phyloP scores from a whole-genome alignment of 176 grass and related monocot species.

The Rhynchospora tenuis region DNA sequence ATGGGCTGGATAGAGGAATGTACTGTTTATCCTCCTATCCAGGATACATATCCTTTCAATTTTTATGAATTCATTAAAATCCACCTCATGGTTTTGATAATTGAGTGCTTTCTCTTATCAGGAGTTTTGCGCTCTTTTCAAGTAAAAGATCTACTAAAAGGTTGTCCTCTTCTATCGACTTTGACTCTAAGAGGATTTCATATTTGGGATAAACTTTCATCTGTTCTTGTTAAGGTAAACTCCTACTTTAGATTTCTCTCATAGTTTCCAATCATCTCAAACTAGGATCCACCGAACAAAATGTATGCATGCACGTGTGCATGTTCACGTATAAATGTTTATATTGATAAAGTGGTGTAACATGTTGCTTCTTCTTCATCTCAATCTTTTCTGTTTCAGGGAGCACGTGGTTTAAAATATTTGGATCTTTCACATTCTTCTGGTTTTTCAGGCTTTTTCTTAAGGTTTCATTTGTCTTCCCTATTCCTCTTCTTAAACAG shows the following conservation, averaged over 20 bases:
- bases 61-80: not conserved
- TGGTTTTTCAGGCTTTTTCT: not conserved
- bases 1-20: no score
- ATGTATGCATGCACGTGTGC: not conserved
- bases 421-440: not conserved
- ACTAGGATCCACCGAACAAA: not conserved
- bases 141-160: not conserved
- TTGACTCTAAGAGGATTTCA: not conserved
- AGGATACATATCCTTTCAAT: no score
- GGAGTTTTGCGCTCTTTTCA: not conserved
- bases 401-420: not conserved
- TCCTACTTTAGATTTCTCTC: not conserved
- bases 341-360: not conserved
- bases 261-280: not conserved
- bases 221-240: not conserved
- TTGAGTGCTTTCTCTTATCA: not conserved
- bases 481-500: not conserved
- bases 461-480: not conserved
- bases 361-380: not conserved
- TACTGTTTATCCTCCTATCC: no score
- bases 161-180: conserved; percentile 10
- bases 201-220: not conserved
- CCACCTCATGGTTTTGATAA: not conserved
- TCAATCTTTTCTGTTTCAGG: conserved; percentile 5
- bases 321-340: not conserved